phyloP scores from a whole-genome alignment of 73 alveolate species.

The Paramecium primaurelia region DNA sequence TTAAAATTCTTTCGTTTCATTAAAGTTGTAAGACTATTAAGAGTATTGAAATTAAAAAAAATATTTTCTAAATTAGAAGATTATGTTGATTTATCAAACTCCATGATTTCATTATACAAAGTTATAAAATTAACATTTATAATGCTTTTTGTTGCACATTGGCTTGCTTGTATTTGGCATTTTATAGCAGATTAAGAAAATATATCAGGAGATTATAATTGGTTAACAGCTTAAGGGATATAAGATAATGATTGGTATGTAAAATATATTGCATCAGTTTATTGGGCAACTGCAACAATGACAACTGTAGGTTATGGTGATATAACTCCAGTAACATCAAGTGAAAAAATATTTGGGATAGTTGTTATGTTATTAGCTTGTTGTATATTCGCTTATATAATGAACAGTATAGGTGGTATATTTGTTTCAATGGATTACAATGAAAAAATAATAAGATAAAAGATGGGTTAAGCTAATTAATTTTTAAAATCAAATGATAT shows the following conservation, averaged over 20 bases:
- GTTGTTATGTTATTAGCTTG: conserved; percentile 81
- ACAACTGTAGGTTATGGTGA: conserved; percentile 94
- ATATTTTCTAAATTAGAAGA: conserved; percentile 75
- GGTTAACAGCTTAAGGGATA: conserved; percentile 53
- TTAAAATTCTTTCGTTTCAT: conserved; percentile 69
- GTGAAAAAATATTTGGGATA: conserved; percentile 75
- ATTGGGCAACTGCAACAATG: conserved; percentile 88
- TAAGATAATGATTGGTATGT: conserved; percentile 33
- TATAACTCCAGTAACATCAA: conserved; percentile 72
- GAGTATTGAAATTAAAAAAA: conserved; percentile 74
- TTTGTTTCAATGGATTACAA: conserved; percentile 71
- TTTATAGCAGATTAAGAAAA: conserved; percentile 60
- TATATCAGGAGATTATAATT: conserved; percentile 26
- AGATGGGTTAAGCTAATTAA: conserved; percentile 68
- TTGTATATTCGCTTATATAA: conserved; percentile 82
- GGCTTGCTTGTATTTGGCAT: conserved; percentile 71
- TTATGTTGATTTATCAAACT: conserved; percentile 56
- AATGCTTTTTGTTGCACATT: conserved; percentile 61
- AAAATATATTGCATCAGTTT: conserved; percentile 68
- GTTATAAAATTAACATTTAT: conserved; percentile 32
- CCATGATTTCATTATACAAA: conserved; percentile 36
- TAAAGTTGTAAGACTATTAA: conserved; percentile 67
- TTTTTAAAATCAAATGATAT: conserved; percentile 68
- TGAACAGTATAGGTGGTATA: conserved; percentile 79
- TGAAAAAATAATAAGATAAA: conserved; percentile 66